Percentiles rank a stretch among this genome's conserved stretches.
These are phyloP conservation scores for Pyrenophora graminea DNA, from an alignment of 2,329 filamentous ascomycete genomes.

Conservation along the genomic window DNA sequence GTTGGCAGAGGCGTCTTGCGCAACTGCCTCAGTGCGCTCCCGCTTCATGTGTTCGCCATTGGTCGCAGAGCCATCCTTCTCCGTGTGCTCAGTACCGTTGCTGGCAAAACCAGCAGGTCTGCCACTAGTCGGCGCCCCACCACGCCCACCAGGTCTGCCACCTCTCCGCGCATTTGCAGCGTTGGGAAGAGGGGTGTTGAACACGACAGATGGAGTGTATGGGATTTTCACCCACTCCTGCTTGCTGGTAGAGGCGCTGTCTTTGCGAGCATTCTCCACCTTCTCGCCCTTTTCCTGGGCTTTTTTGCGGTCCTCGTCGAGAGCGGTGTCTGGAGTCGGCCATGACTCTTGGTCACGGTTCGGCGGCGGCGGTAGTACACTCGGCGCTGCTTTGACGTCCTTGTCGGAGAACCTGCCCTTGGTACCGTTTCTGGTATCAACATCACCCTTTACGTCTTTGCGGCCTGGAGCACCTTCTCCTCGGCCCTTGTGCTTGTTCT, in stretches of 20 bases:
- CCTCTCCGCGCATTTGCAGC: slow-evolving; percentile 45
- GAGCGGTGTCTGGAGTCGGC: slow-evolving; percentile 85
- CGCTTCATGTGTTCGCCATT: slow-evolving; percentile 43
- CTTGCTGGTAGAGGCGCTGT: slow-evolving; percentile 59
- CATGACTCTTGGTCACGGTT: slow-evolving; percentile 79
- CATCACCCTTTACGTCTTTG: slow-evolving; percentile 33
- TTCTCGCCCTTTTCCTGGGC: slow-evolving; percentile 68
- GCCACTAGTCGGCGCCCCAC: slow-evolving; percentile 60
- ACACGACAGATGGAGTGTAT: slow-evolving; percentile 82
- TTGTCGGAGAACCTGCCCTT: slow-evolving; percentile 37
- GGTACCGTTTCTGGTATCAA: slow-evolving; percentile 33
- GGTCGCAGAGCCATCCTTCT: slow-evolving; percentile 41
- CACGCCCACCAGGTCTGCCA: slow-evolving; percentile 58
- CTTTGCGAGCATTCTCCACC: slow-evolving; percentile 67
- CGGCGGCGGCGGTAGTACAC: slow-evolving; percentile 60
- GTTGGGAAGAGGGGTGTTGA: slow-evolving; percentile 78
- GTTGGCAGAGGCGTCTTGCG: slow-evolving; percentile 11
- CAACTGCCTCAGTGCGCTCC: slow-evolving; percentile 43
- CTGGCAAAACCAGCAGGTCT: slow-evolving; percentile 49
- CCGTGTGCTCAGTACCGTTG: slow-evolving; percentile 45
- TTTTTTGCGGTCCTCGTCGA: slow-evolving; percentile 77
- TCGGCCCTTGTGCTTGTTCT: slow-evolving; percentile 26
- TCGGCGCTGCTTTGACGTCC: slow-evolving; percentile 26
- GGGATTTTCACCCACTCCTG: slow-evolving; percentile 84
- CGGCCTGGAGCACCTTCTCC: slow-evolving; percentile 31